Base-by-base conservation (phyloP, 225 moss, liverwort and hornwort genomes). In the Sphagnum tenellum region DNA sequence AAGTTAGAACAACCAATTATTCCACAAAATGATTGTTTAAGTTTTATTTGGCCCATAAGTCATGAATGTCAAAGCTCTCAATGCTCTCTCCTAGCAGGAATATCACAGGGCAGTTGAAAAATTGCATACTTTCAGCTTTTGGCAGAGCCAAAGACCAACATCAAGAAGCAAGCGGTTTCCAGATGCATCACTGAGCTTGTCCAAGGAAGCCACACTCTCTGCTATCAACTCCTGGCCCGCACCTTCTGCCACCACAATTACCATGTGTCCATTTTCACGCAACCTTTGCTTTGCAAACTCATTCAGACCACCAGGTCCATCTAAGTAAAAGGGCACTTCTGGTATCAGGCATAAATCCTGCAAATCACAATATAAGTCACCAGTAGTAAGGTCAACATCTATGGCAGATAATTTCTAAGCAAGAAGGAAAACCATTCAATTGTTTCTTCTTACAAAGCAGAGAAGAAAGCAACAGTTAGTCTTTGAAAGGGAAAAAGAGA, bases 211-310 rank as follows among this genome's bases (percentile, higher is more conserved):
- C 65, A 78, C 70, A 51, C 70, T 69, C 63, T 86, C 76, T 5
- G 68, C 86, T 47, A 91, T 83, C 1, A 91, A 60, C 67, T 91
- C 88, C 64, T 91, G 90, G 1, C 90, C 90, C 44, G 90, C 90
- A 0, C 90, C 90, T 61, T 91, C 90, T 1, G 90, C 90, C n/a
- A 88, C 86, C 60, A 91, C 90, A 2, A 91, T 79, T 45, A 91
- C 88, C 77, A 86, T 88, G 72, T 91, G 90, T 12, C 90, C 90
- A 7, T 65, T 71, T 46, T 81, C 77, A 49, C 70, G 61, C 45
- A 91, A 50, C 12, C 86, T 66, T 0, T 65, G 64, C 29, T 83
- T 81, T 12, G 88, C 74, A 57, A 76, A 91, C 50, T 88, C 90
- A 44, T 80, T 66, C 69, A 91, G 45, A 1, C 90, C 90, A 9